phyloP scores from a whole-genome alignment of 495 filamentous ascomycete genomes.

The Lepraria neglecta region DNA sequence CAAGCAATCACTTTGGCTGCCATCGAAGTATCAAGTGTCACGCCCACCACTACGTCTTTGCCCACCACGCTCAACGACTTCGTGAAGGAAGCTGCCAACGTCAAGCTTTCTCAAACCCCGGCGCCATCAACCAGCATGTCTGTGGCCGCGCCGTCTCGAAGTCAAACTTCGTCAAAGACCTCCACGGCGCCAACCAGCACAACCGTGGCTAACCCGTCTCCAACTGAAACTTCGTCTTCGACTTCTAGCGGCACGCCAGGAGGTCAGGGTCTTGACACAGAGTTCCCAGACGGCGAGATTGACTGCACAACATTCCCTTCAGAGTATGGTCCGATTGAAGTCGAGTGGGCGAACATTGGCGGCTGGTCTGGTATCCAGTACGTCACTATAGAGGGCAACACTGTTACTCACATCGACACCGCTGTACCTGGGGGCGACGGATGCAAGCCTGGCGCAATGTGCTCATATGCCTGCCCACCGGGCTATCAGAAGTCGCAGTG shows the following conservation, averaged over 20 bases:
- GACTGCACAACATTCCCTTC: constrained; percentile 71
- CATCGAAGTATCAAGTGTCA: not conserved
- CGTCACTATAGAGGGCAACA: constrained; percentile 34
- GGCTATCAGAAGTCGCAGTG: constrained; percentile 94
- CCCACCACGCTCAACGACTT: not conserved
- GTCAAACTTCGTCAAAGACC: not conserved
- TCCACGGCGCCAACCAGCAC: not conserved
- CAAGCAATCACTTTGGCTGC: not conserved
- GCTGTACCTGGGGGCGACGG: constrained; percentile 45
- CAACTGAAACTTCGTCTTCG: constrained; percentile 29
- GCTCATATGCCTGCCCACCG: constrained; percentile 88
- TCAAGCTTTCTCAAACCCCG: not conserved
- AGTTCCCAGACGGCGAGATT: constrained; percentile 73
- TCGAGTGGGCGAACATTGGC: constrained; percentile 59
- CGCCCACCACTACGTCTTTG: not conserved
- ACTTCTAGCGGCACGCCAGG: constrained; percentile 14
- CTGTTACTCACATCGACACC: constrained; percentile 57
- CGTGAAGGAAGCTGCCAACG: not conserved
- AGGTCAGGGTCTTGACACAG: constrained; percentile 52
- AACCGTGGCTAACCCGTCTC: constrained; percentile 3
- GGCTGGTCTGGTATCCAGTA: constrained; percentile 83
- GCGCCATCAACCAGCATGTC: not conserved
- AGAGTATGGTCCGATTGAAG: constrained; percentile 69
- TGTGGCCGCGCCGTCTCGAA: too few species aligned
- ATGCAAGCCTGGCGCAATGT: constrained; percentile 61